Base-by-base conservation (phyloP, 768 basidiomycete genomes). In the Amanita polypyramis region DNA sequence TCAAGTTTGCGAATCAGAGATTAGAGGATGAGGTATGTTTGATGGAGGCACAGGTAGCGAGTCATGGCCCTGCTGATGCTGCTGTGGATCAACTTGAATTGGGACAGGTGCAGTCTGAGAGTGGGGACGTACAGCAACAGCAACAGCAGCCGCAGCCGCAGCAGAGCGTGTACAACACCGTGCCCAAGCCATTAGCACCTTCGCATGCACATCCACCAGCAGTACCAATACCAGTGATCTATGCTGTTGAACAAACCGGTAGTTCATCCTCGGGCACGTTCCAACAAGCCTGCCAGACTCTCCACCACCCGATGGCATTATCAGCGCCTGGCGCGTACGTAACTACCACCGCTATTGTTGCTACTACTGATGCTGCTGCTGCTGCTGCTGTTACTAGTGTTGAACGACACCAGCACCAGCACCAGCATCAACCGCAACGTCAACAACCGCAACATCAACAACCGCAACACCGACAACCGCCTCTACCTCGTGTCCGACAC, bases 1-100 rank as follows among this genome's bases (percentile, higher is more conserved):
- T 93, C 54, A 74, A 80, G 58, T 80, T 81, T 56, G 70, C 74
- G 45, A 91, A 90, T 57, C 70, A 78, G 62, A 64, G 79, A 51
- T 53, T 90, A 47, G 62, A 62, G 44, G 82, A 84, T 39, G 84
- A 89, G 54, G 62, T 73, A 19, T 44, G 36, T 30, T 52, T 41
- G 36, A 42, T 72, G 40, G 70, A 69, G 60, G 54, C 48, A 7
- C 52, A 54, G 34, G 2, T 37, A 33, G n/a, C 11, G 40, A n/a
- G n/a, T n/a, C n/a, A n/a, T n/a, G n/a, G n/a, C n/a, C n/a, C n/a
- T n/a, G 39, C 43, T 40, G 20, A 15, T 19, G 14, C 11, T 7
- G 4, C 11, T 43, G n/a, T 25, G 21, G 42, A 29, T 30, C 25
- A 27, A 27, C 23, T 12, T 5, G 32, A 33, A 15, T 8, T 12